phyloP scores from a whole-genome alignment of 441 rosid species.

The Euphorbia schlechtendalii region DNA sequence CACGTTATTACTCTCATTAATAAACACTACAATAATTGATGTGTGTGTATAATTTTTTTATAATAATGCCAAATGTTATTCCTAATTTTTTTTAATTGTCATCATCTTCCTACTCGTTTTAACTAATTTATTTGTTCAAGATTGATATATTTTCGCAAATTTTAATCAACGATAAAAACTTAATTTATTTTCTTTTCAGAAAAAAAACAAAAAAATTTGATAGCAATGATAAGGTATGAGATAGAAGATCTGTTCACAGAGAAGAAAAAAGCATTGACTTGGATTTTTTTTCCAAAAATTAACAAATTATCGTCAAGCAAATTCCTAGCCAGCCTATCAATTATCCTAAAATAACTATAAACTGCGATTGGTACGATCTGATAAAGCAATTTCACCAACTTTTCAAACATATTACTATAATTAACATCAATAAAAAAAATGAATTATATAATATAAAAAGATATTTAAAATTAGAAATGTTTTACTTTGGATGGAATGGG shows the following conservation, averaged over 20 bases:
- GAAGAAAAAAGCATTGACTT: neutral
- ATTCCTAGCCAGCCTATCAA: constrained; percentile 6
- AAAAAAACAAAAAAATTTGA: neutral
- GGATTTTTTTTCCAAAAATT: constrained; percentile 9
- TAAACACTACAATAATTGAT: too few species aligned
- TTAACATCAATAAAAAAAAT: neutral
- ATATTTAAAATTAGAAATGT: neutral
- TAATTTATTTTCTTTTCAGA: too few species aligned
- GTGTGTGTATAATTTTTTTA: too few species aligned
- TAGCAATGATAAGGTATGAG: constrained; percentile 2
- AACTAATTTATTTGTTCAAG: too few species aligned
- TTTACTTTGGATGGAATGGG: neutral
- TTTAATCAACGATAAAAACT: too few species aligned
- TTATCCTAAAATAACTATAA: neutral
- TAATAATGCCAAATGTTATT: too few species aligned
- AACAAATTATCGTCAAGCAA: constrained; percentile 6
- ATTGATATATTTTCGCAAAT: too few species aligned
- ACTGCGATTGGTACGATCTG: neutral
- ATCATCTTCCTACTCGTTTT: too few species aligned
- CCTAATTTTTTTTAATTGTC: too few species aligned
- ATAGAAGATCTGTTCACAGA: neutral
- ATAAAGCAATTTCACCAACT: neutral
- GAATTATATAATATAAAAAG: neutral
- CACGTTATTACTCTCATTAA: neutral
- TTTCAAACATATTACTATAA: neutral